Evolutionary conservation across 768 basidiomycete genomes (phyloP), one percentile per base, ranked within the genome.

Genomic region (Sistotremastrum suecicum): DNA sequence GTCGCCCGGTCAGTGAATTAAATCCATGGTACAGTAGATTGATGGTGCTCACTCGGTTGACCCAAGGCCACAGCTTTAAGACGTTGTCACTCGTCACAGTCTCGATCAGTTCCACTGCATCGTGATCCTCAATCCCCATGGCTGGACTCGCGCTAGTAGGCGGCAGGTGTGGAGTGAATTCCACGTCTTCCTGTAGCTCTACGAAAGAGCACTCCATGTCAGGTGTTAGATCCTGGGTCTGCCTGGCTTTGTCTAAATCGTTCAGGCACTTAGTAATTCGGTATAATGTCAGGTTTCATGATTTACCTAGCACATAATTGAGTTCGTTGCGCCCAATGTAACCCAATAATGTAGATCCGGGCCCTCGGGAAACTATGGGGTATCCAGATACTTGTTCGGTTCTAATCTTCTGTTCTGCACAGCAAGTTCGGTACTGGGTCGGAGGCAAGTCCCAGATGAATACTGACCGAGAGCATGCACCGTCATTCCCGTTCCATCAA

Each of bases 251-350:
- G 46, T 92, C 91, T 92, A 52, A 12, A 34, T 44, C 11, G 20
- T 20, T 20, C 20, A 20, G 20, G 20, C 20, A 20, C 20, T 20
- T 20, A 20, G 20, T 20, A 20, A 20, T 20, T 20, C 20, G 20
- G 20, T 1, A 20, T 20, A 20, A 20, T 20, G 20, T 20, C 20
- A 20, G 20, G 20, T 20, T 31, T 46, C n/a, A 7, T 12, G 45
- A 49, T 64, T 45, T 50, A 91, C 91, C 86, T 46, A 98, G 66
- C 2, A 94, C 89, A 59, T 85, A 85, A 42, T 75, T 74, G 42
- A 99, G 63, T 56, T 95, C 89, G 3, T 80, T 75, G 46, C 91
- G 74, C 8, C 85, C 83, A 51, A 98, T 86, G 63, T 94, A 94
- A 5, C 94, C 95, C 3, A 80, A 63, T 12, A 98, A 70, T 7